Evolutionary conservation across 495 filamentous ascomycete species (phyloP).

Genomic region (Penicillium lividum): DNA sequence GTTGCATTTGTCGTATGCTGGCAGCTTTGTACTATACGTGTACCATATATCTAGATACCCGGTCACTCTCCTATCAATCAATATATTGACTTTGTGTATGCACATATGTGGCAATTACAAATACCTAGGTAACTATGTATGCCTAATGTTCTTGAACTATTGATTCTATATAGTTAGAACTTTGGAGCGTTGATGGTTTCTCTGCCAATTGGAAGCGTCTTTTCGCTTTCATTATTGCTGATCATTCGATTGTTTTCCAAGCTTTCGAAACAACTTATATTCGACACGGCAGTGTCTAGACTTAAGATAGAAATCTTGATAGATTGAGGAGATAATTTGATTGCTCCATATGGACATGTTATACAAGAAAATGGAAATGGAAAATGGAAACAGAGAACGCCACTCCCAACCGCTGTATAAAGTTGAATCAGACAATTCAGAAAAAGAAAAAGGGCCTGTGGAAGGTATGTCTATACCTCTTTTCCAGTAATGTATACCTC

Average conservation of each 20-base stretch:
- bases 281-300: no score
- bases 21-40: conserved; percentile 14
- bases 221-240: no score
- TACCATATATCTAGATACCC: conserved; percentile 26
- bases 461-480: neutral
- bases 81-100: neutral
- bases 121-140: no score
- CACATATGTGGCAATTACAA: no score
- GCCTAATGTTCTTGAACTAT: no score
- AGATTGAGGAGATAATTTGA: neutral
- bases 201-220: no score
- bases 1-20: neutral
- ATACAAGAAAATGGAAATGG: conserved; percentile 19
- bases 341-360: conserved; percentile 23
- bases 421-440: conserved; percentile 15
- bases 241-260: no score
- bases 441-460: conserved; percentile 6
- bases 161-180: no score
- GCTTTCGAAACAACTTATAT: no score
- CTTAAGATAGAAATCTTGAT: neutral
- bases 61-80: conserved; percentile 18
- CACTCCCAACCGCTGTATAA: conserved; percentile 29
- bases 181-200: no score
- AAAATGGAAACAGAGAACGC: conserved; percentile 21
- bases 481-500: neutral